phyloP scores from a whole-genome alignment of 768 basidiomycete species.

The Calocybe gangraenosa region DNA sequence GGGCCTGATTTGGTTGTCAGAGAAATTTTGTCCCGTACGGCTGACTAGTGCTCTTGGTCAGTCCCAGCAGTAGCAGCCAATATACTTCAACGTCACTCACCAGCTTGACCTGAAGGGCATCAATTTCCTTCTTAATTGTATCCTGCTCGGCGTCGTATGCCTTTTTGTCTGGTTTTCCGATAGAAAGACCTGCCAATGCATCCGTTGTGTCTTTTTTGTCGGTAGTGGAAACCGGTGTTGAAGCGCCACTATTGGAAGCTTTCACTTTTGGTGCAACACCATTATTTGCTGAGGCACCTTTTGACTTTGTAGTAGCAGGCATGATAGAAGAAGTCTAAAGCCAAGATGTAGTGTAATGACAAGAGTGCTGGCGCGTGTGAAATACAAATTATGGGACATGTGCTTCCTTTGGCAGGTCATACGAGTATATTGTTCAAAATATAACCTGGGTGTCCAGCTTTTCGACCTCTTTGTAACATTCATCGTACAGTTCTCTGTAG shows the following conservation, averaged over 20 bases:
- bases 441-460: constrained; percentile 69
- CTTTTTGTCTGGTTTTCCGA: constrained; percentile 80
- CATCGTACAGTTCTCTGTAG: constrained; percentile 82
- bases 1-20: constrained; percentile 55
- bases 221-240: constrained; percentile 40
- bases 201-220: constrained; percentile 44
- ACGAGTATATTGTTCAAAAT: constrained; percentile 37
- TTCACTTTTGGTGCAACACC: constrained; percentile 38
- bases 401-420: background rate
- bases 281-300: constrained; percentile 38
- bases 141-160: constrained; percentile 85
- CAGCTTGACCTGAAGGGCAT: constrained; percentile 71
- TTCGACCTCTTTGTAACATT: constrained; percentile 82
- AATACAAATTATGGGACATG: constrained; percentile 14
- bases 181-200: constrained; percentile 26
- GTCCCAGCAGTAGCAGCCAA: constrained; percentile 5
- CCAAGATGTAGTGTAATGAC: constrained; percentile 17
- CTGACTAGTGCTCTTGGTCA: constrained; percentile 39
- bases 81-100: constrained; percentile 43
- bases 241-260: constrained; percentile 41
- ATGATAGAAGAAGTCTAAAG: constrained; percentile 26
- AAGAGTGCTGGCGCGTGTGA: constrained; percentile 19
- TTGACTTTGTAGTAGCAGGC: constrained; percentile 53
- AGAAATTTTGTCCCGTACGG: constrained; percentile 73
- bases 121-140: constrained; percentile 78